Evolutionary conservation across 2,329 filamentous ascomycete genomes (phyloP), one percentile per base, ranked within the genome.

Genomic region (Fusarium luffae): DNA sequence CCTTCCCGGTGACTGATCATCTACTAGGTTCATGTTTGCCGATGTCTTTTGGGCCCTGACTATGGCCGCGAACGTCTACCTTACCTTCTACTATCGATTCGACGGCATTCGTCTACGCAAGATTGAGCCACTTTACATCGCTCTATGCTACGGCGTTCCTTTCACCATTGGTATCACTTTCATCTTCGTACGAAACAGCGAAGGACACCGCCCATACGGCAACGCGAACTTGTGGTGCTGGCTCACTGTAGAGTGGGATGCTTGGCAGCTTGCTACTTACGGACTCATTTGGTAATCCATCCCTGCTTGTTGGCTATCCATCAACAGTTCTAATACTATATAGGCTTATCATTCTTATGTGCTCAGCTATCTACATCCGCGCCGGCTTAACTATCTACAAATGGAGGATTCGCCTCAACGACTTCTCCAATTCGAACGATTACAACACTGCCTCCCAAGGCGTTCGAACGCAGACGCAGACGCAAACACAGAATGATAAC

Each of bases 141-240:
- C 16, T 12, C 14, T 62, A 4, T 61, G 59, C 5, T 62, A 62
- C 2, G 59, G 59, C 10, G 46, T 62, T 5, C 59, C 56, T 13
- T 62, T 62, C 4, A 46, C 52, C 4, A 61, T 61, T 11, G 59
- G 9, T 12, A 16, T 62, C 1, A 41, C 30, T 3, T 62, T 62
- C 19, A 5, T 62, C 2, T 62, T 61, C 13, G 32, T 61, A 3
- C 60, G 7, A 32, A 54, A 62, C 4, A 23, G 16, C 13, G 56
- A 61, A 0, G 59, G 59, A 2, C 25, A n/a, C 47, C 46, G 56
- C 4, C 30, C 56, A 23, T 62, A 62, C 7, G 59, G 59, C 0
- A 61, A 62, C 4, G 59, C 59, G 14, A 62, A 62, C 21, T 34
- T 62, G 25, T 62, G 59, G 59, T 62, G 59, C 9, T 62, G 59